Evolutionary conservation across 2,329 filamentous ascomycete species (phyloP).

Genomic region (Aspergillus caelatus): DNA sequence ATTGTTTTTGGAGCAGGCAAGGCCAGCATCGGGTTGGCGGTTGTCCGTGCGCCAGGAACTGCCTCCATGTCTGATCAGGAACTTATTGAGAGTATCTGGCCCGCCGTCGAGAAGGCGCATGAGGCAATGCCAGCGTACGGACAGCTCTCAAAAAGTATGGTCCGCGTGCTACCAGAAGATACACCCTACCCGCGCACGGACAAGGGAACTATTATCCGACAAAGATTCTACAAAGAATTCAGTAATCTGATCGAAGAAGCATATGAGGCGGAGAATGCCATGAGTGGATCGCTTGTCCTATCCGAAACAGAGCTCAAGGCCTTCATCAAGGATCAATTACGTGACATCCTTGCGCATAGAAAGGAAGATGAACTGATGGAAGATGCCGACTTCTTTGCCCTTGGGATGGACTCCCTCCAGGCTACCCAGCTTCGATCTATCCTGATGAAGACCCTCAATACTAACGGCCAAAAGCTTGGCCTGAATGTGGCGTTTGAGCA

Average conservation of each 20-base stretch:
- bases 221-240: conserved; percentile 53
- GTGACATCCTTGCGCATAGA: conserved; percentile 26
- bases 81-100: conserved; percentile 53
- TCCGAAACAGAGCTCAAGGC: conserved; percentile 33
- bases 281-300: conserved; percentile 26
- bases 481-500: conserved; percentile 64
- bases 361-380: conserved; percentile 25
- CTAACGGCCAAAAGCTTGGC: conserved; percentile 52
- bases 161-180: conserved; percentile 51
- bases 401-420: conserved; percentile 62
- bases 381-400: conserved; percentile 60
- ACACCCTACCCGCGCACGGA: conserved; percentile 56
- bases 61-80: conserved; percentile 47
- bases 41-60: conserved; percentile 55
- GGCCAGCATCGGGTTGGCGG: conserved; percentile 56
- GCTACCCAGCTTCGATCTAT: conserved; percentile 57
- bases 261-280: conserved; percentile 37
- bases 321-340: conserved; percentile 39
- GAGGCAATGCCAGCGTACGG: conserved; percentile 55
- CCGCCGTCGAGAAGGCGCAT: conserved; percentile 57
- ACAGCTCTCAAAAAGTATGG: conserved; percentile 56
- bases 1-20: conserved; percentile 61
- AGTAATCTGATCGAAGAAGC: conserved; percentile 48
- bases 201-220: conserved; percentile 59
- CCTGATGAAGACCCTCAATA: conserved; percentile 54